Evolutionary conservation across 345 rosid species (phyloP).

Genomic region (Erysimum cheiranthoides): DNA sequence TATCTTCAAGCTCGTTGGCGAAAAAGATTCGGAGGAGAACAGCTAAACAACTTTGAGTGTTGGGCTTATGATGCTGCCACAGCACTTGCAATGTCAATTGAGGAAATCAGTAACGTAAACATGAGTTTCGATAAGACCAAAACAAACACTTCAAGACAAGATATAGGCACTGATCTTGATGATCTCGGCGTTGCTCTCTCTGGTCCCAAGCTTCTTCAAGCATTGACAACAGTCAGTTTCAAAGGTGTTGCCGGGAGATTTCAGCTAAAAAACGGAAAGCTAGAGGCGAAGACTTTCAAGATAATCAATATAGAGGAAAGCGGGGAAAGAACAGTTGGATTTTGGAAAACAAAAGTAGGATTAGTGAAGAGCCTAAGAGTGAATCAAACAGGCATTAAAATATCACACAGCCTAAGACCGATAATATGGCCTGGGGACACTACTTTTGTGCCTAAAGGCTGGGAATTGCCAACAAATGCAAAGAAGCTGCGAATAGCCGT

Average conservation of each 20-base stretch:
- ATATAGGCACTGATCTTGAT: slow-evolving; percentile 48
- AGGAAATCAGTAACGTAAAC: slow-evolving; percentile 40
- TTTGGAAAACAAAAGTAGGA: slow-evolving; percentile 53
- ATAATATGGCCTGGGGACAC: slow-evolving; percentile 46
- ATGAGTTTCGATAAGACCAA: slow-evolving; percentile 39
- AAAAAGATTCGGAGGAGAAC: slow-evolving; percentile 36
- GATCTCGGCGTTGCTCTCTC: slow-evolving; percentile 44
- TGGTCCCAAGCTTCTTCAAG: slow-evolving; percentile 53
- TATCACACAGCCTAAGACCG: slow-evolving; percentile 27
- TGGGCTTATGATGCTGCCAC: slow-evolving; percentile 63
- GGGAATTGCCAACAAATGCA: slow-evolving; percentile 53
- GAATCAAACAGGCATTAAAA: not conserved
- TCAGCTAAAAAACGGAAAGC: slow-evolving; percentile 48
- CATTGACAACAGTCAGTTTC: slow-evolving; percentile 46
- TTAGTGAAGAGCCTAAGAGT: slow-evolving; percentile 31
- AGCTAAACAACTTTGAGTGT: slow-evolving; percentile 46
- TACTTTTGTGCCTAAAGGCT: slow-evolving; percentile 48
- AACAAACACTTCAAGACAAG: slow-evolving; percentile 16
- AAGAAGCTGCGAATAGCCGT: slow-evolving; percentile 56
- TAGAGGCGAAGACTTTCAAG: slow-evolving; percentile 46
- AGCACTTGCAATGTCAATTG: slow-evolving; percentile 60
- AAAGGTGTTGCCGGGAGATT: slow-evolving; percentile 56
- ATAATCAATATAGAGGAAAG: slow-evolving; percentile 57
- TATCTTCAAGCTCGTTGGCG: slow-evolving; percentile 52
- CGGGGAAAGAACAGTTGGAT: slow-evolving; percentile 52